Base-by-base conservation (phyloP, 169 alveolate genomes). In the Plasmodium inui region DNA sequence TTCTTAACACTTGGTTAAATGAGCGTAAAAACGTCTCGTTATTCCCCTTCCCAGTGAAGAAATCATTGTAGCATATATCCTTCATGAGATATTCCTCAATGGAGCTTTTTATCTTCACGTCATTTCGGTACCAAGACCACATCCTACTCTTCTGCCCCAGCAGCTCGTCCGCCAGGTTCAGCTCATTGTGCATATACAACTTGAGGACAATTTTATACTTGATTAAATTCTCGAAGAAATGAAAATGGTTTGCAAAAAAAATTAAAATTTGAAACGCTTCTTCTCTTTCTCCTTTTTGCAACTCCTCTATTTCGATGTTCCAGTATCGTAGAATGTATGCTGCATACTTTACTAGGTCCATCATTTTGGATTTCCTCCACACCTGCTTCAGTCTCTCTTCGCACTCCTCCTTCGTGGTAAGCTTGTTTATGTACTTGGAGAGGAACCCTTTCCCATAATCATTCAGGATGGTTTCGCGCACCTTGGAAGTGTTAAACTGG, bases 231-330 rank as follows among this genome's bases (percentile, higher is more conserved):
- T 73, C 82, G 37, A 88, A 88, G 26, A 88, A 88, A 79, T 88
- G 30, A 76, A 88, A 88, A 88, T 88, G 73, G 9, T 88, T 88
- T 14, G 94, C 94, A 88, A 88, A 88, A 88, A 88, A 88, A 37
- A 88, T 79, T 73, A 88, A 79, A 22, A 88, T 57, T 61, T 57
- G 89, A n/a, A 79, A 37, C 12, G 83, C 89, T 78, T 88, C 94
- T 37, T 61, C 67, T 61, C 82, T 30, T 41, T 55, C 72, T n/a
- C 81, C 86, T 14, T 32, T 57, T 53, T 53, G 70, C n/a, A 76
- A 41, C 8, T 86, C 85, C 2, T 34, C 71, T 19, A 83, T 39
- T 10, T 83, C 71, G 22, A 88, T 67, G 39, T 57, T 44, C 94
- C 94, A 88, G 57, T 88, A 88, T 7, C 50, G 50, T 37, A 88